Conservation (phyloP, 192 early-diverging fungal species). For the Entomortierella lignicola region DNA sequence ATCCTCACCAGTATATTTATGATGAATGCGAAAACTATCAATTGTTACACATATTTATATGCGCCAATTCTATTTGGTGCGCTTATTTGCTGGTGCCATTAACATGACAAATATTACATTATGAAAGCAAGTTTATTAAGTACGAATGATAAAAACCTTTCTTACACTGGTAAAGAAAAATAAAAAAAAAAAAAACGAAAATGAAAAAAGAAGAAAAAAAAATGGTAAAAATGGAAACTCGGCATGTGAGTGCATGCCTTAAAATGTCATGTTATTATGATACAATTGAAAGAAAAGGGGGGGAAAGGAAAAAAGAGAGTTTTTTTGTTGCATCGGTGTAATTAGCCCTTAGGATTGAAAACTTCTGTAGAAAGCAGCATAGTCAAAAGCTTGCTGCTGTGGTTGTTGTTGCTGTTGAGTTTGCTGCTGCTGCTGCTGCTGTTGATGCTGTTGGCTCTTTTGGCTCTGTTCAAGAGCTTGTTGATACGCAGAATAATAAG, state of each 20-base stretch:
- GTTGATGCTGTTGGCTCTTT: conserved; percentile 14
- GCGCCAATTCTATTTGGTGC: no score
- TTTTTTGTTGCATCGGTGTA: not conserved
- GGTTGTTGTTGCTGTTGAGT: not conserved
- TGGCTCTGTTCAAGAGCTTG: not conserved
- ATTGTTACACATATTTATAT: no score
- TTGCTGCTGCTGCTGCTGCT: conserved; percentile 4
- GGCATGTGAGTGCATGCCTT: not conserved
- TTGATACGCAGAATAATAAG: conserved; percentile 16
- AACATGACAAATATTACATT: no score
- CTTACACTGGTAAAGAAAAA: not conserved
- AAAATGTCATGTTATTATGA: not conserved
- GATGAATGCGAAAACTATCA: no score
- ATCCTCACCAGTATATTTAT: no score
- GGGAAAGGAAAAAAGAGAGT: not conserved
- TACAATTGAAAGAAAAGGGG: not conserved
- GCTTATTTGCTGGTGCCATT: no score
- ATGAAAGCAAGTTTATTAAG: no score
- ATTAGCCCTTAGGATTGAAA: not conserved
- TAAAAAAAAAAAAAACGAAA: not conserved
- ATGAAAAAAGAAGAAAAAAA: not conserved
- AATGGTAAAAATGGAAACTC: not conserved
- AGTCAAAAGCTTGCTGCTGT: conserved; percentile 7
- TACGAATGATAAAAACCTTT: not conserved
- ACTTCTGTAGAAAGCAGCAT: not conserved